Evolutionary conservation across 176 grass and related monocot species (phyloP), one percentile per base, ranked within the genome.

Genomic region (Ananas comosus): DNA sequence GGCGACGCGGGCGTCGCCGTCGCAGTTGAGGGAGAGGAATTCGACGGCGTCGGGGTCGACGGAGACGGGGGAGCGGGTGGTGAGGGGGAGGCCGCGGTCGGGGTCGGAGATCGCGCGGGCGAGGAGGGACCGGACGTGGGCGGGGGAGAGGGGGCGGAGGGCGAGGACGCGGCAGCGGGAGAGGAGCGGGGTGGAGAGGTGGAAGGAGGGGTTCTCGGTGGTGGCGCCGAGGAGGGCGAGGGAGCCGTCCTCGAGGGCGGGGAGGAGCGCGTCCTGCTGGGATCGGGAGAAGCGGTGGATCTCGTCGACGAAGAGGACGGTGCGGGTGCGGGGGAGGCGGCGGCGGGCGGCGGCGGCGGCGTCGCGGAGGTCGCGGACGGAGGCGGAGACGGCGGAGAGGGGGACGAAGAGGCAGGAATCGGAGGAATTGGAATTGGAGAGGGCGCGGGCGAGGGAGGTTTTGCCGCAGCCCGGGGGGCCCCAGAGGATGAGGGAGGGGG

Each of bases 161-260:
- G 77, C 29, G 5, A 85, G 83, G 59, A 85, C 83, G 3, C 72
- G 49, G 58, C 83, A 85, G 58, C 83, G 66, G 33, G 83, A 85
- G 16, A 85, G 83, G 47, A 85, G 83, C 13, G 83, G 77, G 0
- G 83, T 85, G 16, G 77, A 76, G 51, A 85, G 77, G 27, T 85
- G 83, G 51, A 85, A 85, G 2, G 83, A 85, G 14, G 83, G 83
- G 50, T 85, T 85, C 65, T 85, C 83, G 8, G 83, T 85, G 16
- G 83, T 85, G 2, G 83, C 83, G 0, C 72, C 83, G 0, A 85
- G 56, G 14, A 85, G 77, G 13, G 73, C 17, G 50, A 85, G 64
- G 12, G 83, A 71, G 11, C 83, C 83, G 9, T 80, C 72, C 68
- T 85, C 83, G 67, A 85, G 53, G 47, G 77, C 77, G 11, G 83